Evolutionary conservation across 2,329 filamentous ascomycete species (phyloP).

Genomic region (Bipolaris bicolor): DNA sequence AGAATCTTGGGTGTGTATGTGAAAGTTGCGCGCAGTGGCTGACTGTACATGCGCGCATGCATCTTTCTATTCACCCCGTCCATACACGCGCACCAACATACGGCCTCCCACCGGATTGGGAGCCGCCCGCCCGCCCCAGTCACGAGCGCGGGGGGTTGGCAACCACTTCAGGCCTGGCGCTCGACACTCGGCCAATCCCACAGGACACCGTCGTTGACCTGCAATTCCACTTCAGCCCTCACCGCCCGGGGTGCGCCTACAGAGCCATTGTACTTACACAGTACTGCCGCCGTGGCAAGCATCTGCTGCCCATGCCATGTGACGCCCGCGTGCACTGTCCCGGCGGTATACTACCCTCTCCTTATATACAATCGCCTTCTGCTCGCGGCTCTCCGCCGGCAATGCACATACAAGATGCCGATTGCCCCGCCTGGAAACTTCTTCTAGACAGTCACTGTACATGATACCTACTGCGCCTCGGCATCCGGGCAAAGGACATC

Average conservation of each 20-base stretch:
- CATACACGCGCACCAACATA: not conserved
- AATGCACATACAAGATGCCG: too few species aligned
- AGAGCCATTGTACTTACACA: not conserved
- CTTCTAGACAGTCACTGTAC: not conserved
- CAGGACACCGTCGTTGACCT: too few species aligned
- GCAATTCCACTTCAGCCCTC: not conserved
- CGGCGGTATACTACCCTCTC: constrained; percentile 3
- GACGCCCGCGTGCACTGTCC: constrained; percentile 15
- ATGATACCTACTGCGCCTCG: not conserved
- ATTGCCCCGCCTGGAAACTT: too few species aligned
- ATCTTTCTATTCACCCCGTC: too few species aligned
- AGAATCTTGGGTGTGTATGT: constrained; percentile 5
- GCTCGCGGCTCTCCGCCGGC: too few species aligned
- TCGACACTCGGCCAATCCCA: constrained; percentile 5
- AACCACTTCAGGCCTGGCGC: constrained; percentile 4
- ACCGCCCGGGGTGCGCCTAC: not conserved
- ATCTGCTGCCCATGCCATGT: constrained; percentile 14
- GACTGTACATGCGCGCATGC: not conserved
- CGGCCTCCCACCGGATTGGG: not conserved
- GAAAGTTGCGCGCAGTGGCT: constrained; percentile 7
- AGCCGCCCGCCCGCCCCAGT: constrained; percentile 5
- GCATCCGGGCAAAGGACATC: too few species aligned
- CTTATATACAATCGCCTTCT: too few species aligned
- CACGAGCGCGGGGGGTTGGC: constrained; percentile 16
- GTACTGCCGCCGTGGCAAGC: not conserved